Evolutionary conservation across 371 early-diverging fungal species (phyloP), one percentile per base, ranked within the genome.

Genomic region (Cokeromyces recurvatus): DNA sequence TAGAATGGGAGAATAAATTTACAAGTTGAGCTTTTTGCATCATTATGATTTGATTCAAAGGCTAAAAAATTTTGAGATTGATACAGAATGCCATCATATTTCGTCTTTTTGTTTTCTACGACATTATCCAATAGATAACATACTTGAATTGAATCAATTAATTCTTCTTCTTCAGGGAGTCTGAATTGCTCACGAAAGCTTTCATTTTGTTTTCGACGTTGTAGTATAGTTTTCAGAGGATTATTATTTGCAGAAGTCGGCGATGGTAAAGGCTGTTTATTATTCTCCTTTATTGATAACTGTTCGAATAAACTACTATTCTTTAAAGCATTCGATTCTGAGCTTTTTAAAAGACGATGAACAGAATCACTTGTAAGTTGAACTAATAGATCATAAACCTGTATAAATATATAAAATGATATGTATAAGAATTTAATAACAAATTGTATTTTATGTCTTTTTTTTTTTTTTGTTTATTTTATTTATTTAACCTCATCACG

Each of bases 351-450:
- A 21, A 97, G 68, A 14, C 88, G 80, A 48, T 90, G 86, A 86
- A 92, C 89, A 3, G 92, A 87, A 39, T 86, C 58, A 27, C 85
- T 81, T 0, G 90, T 89, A 45, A 97, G 66, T 48, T 95, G 90
- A 23, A 92, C 87, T 16, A 97, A 62, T 23, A 95, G 61, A 38
- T 94, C 94, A 51, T 83, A 94, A 0, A 92, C 89, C 79, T 74
- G 38, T 4, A 3, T 9, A 1, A 20, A 10, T 24, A 11, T 9
- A 14, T 12, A 23, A 10, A 6, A 38, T 2, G 34, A 12, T 20
- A 23, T 24, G 24, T 16, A n/a, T n/a, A n/a, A n/a, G n/a, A n/a
- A n/a, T n/a, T n/a, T n/a, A n/a, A n/a, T n/a, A n/a, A n/a, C n/a
- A n/a, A n/a, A n/a, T n/a, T n/a, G n/a, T n/a, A n/a, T n/a, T n/a